Evolutionary conservation across 805 yeast species (phyloP), one percentile per base, ranked within the genome.

Genomic region (Kluyveromyces starmeri): DNA sequence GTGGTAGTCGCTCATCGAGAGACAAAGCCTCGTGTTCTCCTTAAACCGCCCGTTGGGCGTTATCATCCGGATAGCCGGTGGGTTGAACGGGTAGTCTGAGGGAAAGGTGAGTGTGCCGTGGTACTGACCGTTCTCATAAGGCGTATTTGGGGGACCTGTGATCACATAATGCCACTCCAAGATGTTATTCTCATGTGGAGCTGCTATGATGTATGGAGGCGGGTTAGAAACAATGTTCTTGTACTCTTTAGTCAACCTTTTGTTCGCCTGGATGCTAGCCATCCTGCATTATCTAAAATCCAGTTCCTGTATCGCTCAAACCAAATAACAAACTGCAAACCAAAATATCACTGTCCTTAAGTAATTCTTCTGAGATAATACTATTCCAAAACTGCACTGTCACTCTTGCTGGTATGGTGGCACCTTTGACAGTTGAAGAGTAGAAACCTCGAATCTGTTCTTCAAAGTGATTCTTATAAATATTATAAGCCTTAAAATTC

Each of bases 151-250:
- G 4, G 96, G 96, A 1, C 97, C 97, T 0, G 85, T 78, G 34
- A 89, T 80, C 20, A 88, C 71, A 53, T 84, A 89, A 58, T 86
- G 96, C 95, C 96, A 88, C 54, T 84, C 94, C 36, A 92, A 63
- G 36, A 92, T 82, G 55, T 92, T 86, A 28, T 73, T 68, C 39
- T 92, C 97, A 40, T 79, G 74, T 4, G 97, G 97, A 39, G 80
- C 77, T 15, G 96, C 96, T 8, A 65, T 64, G 28, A 89, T 76
- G 51, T 61, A 88, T 5, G 95, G 95, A 7, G 94, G 84, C 1
- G 96, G 95, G 48, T 70, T 79, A 37, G 75, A 79, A 46, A 71
- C 71, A 43, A 92, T 73, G 28, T 75, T 62, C 55, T 81, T 83
- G 58, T 84, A 86, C 61, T 86, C 96, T 52, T 82, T 79, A 3